Conservation (phyloP, 768 basidiomycete genomes). For the Trametes villosa region DNA sequence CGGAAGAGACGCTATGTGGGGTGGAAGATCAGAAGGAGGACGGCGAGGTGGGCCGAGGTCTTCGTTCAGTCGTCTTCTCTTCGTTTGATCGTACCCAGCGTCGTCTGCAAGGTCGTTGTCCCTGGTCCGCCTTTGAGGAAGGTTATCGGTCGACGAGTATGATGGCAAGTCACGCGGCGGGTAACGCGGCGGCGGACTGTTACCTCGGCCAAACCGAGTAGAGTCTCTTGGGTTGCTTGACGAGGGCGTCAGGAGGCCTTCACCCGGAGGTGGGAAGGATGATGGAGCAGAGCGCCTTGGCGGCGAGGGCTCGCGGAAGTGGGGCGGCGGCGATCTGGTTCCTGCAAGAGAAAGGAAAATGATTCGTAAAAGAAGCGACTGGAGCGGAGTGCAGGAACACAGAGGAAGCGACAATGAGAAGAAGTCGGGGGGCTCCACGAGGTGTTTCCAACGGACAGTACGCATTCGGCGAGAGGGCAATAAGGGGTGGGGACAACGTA, state of each 20-base stretch:
- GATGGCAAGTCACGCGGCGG: conserved; percentile 17
- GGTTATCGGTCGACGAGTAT: not conserved
- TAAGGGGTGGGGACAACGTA: conserved; percentile 37
- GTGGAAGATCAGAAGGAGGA: not conserved
- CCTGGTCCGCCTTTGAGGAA: conserved; percentile 27
- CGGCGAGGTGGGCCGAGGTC: conserved; percentile 15
- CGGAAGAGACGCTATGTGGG: conserved; percentile 18
- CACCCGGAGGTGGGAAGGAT: conserved; percentile 23
- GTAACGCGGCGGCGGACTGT: conserved; percentile 5
- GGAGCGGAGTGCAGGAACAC: conserved; percentile 34
- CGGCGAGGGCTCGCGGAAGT: conserved; percentile 38
- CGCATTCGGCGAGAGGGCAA: conserved; percentile 37
- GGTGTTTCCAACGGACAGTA: conserved; percentile 46
- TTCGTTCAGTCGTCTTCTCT: conserved; percentile 32
- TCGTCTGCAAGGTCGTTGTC: conserved; percentile 23
- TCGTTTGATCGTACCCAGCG: conserved; percentile 17
- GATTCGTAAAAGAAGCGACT: conserved; percentile 39
- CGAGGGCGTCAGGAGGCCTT: not conserved
- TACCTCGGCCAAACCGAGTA: conserved; percentile 4
- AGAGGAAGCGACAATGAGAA: conserved; percentile 39
- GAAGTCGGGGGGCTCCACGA: conserved; percentile 44
- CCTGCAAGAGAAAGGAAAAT: conserved; percentile 51
- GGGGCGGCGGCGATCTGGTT: conserved; percentile 48
- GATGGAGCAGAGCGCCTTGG: conserved; percentile 23
- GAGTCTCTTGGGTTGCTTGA: conserved; percentile 10